phyloP scores from a whole-genome alignment of 257 asterid species.

The Asclepias syriaca region DNA sequence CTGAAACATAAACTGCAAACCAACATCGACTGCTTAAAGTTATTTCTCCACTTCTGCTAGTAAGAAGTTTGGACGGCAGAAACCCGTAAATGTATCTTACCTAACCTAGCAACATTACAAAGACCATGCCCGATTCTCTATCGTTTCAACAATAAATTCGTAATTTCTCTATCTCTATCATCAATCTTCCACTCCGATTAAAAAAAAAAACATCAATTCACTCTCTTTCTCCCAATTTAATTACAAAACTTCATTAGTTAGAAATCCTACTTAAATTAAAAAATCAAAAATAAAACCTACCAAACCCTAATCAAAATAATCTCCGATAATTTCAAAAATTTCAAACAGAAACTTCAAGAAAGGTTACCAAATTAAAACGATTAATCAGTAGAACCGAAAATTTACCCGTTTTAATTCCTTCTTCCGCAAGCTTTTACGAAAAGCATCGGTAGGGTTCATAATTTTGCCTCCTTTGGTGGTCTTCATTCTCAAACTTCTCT shows the following conservation, averaged over 20 bases:
- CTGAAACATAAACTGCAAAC: neutral
- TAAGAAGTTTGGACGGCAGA: neutral
- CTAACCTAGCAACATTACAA: neutral
- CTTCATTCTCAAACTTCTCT: conserved; percentile 39
- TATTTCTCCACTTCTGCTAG: neutral
- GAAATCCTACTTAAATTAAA: neutral
- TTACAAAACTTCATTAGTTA: neutral
- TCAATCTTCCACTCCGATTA: neutral
- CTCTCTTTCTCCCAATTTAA: neutral
- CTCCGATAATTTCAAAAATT: neutral
- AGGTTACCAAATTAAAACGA: neutral
- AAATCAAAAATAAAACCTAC: neutral
- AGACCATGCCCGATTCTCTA: neutral
- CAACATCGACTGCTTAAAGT: neutral
- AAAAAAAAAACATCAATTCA: neutral
- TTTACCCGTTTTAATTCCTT: conserved; percentile 87
- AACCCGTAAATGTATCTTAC: neutral
- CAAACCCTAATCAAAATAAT: neutral
- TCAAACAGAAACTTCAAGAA: neutral
- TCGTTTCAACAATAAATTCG: neutral
- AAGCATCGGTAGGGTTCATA: conserved; percentile 99
- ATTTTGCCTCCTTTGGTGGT: conserved; percentile 98
- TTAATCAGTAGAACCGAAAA: neutral
- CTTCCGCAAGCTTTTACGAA: conserved; percentile 79
- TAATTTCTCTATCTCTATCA: neutral